phyloP scores from a whole-genome alignment of 768 basidiomycete species.

The Trametes meyenii region DNA sequence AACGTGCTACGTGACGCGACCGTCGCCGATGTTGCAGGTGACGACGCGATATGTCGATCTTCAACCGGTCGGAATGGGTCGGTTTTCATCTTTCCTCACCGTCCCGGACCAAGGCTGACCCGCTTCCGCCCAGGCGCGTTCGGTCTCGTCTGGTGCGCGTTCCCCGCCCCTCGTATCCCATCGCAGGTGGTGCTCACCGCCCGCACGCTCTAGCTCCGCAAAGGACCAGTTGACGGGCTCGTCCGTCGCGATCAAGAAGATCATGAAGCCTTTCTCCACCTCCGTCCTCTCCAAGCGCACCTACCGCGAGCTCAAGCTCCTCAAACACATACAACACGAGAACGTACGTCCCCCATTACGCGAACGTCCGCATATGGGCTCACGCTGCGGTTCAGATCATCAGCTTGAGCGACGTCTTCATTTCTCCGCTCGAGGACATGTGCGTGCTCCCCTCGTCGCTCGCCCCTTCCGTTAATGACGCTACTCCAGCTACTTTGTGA shows the following conservation, averaged over 20 bases:
- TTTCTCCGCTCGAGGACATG: slow-evolving; percentile 99
- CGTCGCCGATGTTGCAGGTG: slow-evolving; percentile 55
- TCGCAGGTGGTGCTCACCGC: slow-evolving; percentile 5
- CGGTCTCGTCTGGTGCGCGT: slow-evolving; percentile 90
- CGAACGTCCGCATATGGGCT: slow-evolving; percentile 5
- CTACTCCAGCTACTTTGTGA: slow-evolving; percentile 88
- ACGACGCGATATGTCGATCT: slow-evolving; percentile 99
- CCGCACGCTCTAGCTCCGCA: slow-evolving; percentile 66
- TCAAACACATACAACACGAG: slow-evolving; percentile 99
- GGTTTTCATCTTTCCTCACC: slow-evolving; percentile 34
- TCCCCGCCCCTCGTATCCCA: background rate
- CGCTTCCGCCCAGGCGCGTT: slow-evolving; percentile 71
- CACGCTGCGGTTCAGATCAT: slow-evolving; percentile 69
- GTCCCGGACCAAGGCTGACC: background rate
- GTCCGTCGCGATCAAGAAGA: slow-evolving; percentile 99
- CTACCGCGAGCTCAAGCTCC: slow-evolving; percentile 94
- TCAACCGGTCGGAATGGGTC: slow-evolving; percentile 99
- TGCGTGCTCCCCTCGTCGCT: slow-evolving; percentile 42
- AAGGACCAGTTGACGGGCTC: slow-evolving; percentile 94
- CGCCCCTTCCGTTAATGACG: slow-evolving; percentile 3
- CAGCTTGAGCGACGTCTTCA: slow-evolving; percentile 98
- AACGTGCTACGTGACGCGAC: background rate
- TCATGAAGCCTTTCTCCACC: slow-evolving; percentile 99
- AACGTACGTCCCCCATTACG: slow-evolving; percentile 62
- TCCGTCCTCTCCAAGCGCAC: slow-evolving; percentile 98